Conservation (phyloP, 2,329 filamentous ascomycete species). For the Neonectria ditissima region DNA sequence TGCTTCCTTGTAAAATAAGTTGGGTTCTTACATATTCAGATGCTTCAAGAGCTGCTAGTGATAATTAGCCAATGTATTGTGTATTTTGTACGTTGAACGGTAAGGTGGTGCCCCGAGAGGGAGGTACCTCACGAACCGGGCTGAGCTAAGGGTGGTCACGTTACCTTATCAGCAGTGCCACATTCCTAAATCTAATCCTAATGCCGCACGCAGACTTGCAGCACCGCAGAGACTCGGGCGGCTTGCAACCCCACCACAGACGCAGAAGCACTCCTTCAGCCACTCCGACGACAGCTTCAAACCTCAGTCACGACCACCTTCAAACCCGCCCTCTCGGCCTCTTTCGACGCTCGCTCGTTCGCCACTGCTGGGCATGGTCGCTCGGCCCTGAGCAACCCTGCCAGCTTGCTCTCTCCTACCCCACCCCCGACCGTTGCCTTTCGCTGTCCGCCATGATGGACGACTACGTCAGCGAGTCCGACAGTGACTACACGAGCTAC, state of each 20-base stretch:
- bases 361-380: conserved; percentile 44
- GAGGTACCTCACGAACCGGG: conserved; percentile 25
- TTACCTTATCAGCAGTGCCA: conserved; percentile 35
- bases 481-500: conserved; percentile 99
- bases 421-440: conserved; percentile 15
- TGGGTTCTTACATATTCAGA: conserved; percentile 2
- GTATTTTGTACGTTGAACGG: conserved; percentile 4
- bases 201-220: conserved; percentile 10
- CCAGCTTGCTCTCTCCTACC: conserved; percentile 26
- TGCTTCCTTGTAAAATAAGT: conserved; percentile 10
- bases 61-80: background rate
- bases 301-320: conserved; percentile 11
- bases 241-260: conserved; percentile 30
- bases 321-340: conserved; percentile 2
- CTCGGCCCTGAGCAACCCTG: conserved; percentile 42
- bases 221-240: conserved; percentile 22
- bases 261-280: conserved; percentile 17
- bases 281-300: conserved; percentile 2
- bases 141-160: conserved; percentile 35
- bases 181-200: conserved; percentile 23
- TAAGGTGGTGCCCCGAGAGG: conserved; percentile 10
- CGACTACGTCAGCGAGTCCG: conserved; percentile 96
- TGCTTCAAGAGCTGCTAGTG: background rate
- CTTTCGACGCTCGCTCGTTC: conserved; percentile 6
- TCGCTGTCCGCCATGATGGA: conserved; percentile 74